A percentile compares a stretch with the other conserved stretches of the same genome.
Evolutionary conservation across 768 basidiomycete genomes (phyloP).

Genomic region (Mrakia frigida): DNA sequence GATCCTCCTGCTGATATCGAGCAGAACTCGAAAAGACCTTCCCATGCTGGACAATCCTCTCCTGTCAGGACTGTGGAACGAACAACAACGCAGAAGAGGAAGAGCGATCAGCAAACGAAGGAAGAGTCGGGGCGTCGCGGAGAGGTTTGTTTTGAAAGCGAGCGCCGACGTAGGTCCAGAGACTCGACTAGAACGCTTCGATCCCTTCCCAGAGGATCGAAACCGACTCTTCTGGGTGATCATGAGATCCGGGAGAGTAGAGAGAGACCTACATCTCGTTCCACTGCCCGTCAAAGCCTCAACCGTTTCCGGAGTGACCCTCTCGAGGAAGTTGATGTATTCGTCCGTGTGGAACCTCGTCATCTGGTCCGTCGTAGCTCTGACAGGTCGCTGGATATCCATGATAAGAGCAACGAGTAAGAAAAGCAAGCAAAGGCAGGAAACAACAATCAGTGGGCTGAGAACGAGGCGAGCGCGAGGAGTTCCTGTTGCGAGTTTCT

Average conservation of each 20-base stretch:
- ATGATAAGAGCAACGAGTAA: neutral
- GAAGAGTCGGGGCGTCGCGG: no score
- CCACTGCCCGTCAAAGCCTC: conserved; percentile 80
- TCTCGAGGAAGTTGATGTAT: conserved; percentile 84
- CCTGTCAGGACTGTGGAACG: conserved; percentile 51
- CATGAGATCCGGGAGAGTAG: neutral
- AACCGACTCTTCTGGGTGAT: no score
- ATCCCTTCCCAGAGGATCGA: no score
- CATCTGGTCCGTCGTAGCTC: conserved; percentile 70
- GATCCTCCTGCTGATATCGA: conserved; percentile 94
- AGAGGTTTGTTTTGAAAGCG: no score
- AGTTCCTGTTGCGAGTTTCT: no score
- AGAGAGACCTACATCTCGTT: conserved; percentile 63
- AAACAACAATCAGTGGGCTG: neutral
- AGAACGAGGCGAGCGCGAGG: neutral
- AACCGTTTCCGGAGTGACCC: conserved; percentile 84
- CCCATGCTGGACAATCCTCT: conserved; percentile 94
- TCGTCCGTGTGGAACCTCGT: conserved; percentile 97
- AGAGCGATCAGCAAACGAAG: no score
- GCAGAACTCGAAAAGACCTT: conserved; percentile 94
- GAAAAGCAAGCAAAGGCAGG: neutral
- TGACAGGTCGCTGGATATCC: conserved; percentile 56
- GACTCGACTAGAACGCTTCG: no score
- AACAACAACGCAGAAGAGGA: neutral
- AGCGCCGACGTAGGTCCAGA: no score